Evolutionary conservation across 2,329 filamentous ascomycete genomes (phyloP).

Genomic region (Venturia asperata): DNA sequence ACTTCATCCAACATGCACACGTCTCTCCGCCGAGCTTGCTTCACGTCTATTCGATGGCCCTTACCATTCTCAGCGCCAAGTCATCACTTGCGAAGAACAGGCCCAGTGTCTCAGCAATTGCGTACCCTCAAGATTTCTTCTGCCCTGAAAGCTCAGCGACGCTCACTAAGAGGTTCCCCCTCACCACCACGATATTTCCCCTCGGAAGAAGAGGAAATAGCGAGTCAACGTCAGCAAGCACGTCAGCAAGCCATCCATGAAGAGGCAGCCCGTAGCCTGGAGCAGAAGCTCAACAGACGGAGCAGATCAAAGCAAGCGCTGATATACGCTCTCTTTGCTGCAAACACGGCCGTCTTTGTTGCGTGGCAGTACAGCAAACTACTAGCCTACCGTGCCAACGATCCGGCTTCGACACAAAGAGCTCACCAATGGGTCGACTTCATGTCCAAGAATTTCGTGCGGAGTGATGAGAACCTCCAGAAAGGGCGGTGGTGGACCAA

Average conservation of each 20-base stretch:
- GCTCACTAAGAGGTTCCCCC: not conserved
- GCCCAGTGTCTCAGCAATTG: not conserved
- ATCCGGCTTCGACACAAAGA: conserved; percentile 1
- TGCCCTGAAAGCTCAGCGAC: not conserved
- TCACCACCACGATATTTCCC: not conserved
- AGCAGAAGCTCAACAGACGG: not conserved
- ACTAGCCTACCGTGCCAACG: not conserved
- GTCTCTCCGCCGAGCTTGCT: not conserved
- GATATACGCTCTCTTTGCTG: conserved; percentile 30
- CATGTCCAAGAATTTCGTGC: conserved; percentile 27
- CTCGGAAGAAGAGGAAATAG: not conserved
- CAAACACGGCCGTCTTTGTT: conserved; percentile 36
- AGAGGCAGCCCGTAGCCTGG: not conserved
- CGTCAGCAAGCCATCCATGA: not conserved
- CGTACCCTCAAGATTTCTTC: not conserved
- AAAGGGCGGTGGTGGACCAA: conserved; percentile 33
- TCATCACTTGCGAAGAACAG: not conserved
- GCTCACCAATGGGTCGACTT: conserved; percentile 25
- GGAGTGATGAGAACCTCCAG: conserved; percentile 27
- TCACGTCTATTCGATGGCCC: not conserved
- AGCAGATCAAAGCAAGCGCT: not conserved
- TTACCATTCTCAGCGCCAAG: not conserved
- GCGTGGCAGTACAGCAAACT: conserved; percentile 30
- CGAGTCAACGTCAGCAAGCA: not conserved
- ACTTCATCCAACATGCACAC: not conserved